A percentile compares a stretch with the other conserved stretches of the same genome.
Evolutionary conservation across 129 eudicot species (phyloP).

Genomic region (Flaveria linearis): DNA sequence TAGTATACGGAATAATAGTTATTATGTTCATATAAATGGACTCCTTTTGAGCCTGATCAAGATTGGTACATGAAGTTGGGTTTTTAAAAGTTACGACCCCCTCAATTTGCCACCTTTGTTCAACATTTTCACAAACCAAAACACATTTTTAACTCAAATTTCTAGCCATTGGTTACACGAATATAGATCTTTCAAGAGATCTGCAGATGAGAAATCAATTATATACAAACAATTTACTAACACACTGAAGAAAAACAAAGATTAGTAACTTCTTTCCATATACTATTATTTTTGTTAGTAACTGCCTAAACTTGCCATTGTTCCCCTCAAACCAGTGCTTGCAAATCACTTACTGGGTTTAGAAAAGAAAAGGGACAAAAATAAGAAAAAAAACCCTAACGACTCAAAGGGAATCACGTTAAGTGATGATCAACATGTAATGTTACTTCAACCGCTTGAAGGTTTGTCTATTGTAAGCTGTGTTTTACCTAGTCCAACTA

Average conservation of each 20-base stretch:
- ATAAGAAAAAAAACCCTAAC: not conserved
- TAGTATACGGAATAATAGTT: too few species aligned
- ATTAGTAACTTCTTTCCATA: not conserved
- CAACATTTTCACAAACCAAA: too few species aligned
- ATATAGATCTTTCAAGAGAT: conserved; percentile 6
- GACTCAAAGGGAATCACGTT: not conserved
- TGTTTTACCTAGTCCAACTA: not conserved
- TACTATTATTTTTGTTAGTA: conserved; percentile 25
- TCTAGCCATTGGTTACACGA: not conserved
- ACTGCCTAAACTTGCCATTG: not conserved
- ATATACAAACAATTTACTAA: conserved; percentile 22
- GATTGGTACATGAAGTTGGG: too few species aligned
- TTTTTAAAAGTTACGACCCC: too few species aligned
- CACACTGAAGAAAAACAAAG: not conserved
- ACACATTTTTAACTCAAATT: too few species aligned
- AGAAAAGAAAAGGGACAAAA: too few species aligned
- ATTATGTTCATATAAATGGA: too few species aligned
- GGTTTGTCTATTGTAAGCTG: not conserved
- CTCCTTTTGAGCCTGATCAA: too few species aligned
- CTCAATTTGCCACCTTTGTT: too few species aligned
- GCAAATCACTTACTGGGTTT: not conserved
- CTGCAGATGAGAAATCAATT: conserved; percentile 14
- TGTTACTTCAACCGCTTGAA: conserved; percentile 6
- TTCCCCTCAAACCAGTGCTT: not conserved
- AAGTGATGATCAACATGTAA: not conserved